These are phyloP conservation scores for Dactylellina leptospora DNA, from an alignment of 2,329 filamentous ascomycete genomes.

Conservation along the genomic window DNA sequence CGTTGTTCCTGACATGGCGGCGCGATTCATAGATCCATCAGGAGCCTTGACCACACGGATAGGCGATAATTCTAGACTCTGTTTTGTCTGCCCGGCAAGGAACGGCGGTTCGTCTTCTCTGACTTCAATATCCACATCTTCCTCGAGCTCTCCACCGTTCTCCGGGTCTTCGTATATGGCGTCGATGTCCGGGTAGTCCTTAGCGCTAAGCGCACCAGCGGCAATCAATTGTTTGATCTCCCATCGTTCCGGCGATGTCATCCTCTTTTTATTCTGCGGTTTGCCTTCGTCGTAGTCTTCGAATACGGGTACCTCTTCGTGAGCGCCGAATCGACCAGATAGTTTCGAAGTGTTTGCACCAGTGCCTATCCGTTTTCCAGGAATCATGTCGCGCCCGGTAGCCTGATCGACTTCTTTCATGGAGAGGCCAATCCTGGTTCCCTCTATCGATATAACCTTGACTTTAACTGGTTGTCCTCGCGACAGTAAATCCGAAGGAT, in stretches of 20 bases:
- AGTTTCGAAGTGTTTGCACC: conserved; percentile 89
- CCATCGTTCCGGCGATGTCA: conserved; percentile 97
- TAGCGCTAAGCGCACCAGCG: conserved; percentile 89
- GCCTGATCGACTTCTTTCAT: conserved; percentile 98
- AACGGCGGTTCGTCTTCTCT: conserved; percentile 96
- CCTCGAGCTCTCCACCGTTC: conserved; percentile 82
- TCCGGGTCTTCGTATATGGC: conserved; percentile 91
- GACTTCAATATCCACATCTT: conserved; percentile 97
- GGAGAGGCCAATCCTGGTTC: conserved; percentile 81
- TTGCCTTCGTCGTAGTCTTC: conserved; percentile 68
- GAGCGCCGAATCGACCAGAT: conserved; percentile 69
- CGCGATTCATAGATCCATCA: conserved; percentile 95
- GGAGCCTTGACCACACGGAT: conserved; percentile 97
- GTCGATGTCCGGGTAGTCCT: conserved; percentile 92
- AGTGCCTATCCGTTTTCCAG: conserved; percentile 79
- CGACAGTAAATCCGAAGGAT: conserved; percentile 86
- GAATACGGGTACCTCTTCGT: conserved; percentile 69
- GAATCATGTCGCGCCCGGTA: conserved; percentile 82
- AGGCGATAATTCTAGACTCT: conserved; percentile 90
- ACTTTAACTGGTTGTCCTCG: conserved; percentile 87
- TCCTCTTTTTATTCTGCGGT: conserved; percentile 79
- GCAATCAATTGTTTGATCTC: conserved; percentile 97
- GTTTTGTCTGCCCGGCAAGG: conserved; percentile 92
- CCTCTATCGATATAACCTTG: conserved; percentile 88
- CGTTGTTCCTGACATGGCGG: conserved; percentile 90